Conservation (phyloP, 306 rosid genomes). For the Begonia masoniana region DNA sequence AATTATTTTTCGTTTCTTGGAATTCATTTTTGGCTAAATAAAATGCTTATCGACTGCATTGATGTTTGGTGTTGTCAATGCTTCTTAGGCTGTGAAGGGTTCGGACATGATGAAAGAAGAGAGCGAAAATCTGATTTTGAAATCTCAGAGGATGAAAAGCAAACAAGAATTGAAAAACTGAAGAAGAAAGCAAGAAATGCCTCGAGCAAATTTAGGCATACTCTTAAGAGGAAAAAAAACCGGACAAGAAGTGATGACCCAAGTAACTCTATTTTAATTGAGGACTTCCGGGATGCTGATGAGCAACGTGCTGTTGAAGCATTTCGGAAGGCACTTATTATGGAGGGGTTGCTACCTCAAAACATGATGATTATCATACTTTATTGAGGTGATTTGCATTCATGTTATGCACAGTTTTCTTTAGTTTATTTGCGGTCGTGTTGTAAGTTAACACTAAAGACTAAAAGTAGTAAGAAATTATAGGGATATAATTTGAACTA, state of each 20-base stretch:
- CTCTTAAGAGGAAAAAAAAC: conserved; percentile 48
- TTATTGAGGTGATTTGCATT: conserved; percentile 44
- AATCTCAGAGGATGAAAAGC: conserved; percentile 65
- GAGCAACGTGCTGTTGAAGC: conserved; percentile 66
- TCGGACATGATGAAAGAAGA: conserved; percentile 49
- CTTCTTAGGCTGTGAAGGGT: conserved; percentile 65
- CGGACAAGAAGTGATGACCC: conserved; percentile 29
- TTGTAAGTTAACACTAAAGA: too few relatives aligned
- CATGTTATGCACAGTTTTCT: conserved; percentile 5
- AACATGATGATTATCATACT: conserved; percentile 76
- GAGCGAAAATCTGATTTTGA: conserved; percentile 68
- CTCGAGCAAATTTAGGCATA: conserved; percentile 69
- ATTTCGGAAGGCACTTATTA: conserved; percentile 56
- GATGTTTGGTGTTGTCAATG: too few relatives aligned
- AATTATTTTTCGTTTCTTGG: neutral
- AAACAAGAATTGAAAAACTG: conserved; percentile 53
- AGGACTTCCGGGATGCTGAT: conserved; percentile 72
- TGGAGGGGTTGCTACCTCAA: conserved; percentile 53
- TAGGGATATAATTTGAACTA: too few relatives aligned
- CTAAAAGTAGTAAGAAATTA: too few relatives aligned
- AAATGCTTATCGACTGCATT: too few relatives aligned
- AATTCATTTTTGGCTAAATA: neutral
- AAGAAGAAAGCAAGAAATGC: conserved; percentile 79
- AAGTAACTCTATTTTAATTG: conserved; percentile 47
- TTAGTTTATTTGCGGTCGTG: neutral